Evolutionary conservation across 805 yeast species (phyloP), one percentile per base, ranked within the genome.

Genomic region (Blastobotrys robertii): DNA sequence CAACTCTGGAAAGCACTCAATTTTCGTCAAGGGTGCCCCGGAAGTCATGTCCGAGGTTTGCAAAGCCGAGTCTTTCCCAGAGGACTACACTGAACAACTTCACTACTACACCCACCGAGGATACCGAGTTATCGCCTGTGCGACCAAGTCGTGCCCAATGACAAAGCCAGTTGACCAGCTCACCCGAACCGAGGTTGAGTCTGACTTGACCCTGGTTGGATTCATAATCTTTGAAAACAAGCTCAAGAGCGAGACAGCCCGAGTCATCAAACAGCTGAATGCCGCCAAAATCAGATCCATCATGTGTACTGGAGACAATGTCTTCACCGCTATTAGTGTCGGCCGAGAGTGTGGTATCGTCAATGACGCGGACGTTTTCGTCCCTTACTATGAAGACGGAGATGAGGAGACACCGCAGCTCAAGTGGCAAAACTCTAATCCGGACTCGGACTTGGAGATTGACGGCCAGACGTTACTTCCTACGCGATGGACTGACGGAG

Each of bases 291-390:
- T 92, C 39, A 70, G 97, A 52, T 84, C 92, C 0, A 67, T 87
- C 25, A 92, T 92, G 98, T 92, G 98, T 62, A 92, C 98, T 0
- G 99, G 99, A 42, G 99, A 92, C 61, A 92, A 92, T 57, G 77
- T 92, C 13, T 66, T 92, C 44, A 92, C 99, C 0, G 98, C 97
- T 0, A 76, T 92, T 14, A 84, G 95, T 62, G 98, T 92, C 12
- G 95, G 84, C 3, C 72, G 77, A 46, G 96, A 90, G 56, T 84
- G 94, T 57, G 79, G 77, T 2, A 67, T 92, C 48, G 62, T 92
- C 8, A 68, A 68, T 2, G 58, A 64, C 9, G 50, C 58, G 2
- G 59, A 64, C 13, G 76, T 81, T 3, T 84, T 67, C 56, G 75
- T 86, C 2, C 95, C 97, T 11, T 52, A 66, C 75, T 41, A 62